Conservation (phyloP, 2,329 filamentous ascomycete genomes). For the Colletotrichum sansevieriae region DNA sequence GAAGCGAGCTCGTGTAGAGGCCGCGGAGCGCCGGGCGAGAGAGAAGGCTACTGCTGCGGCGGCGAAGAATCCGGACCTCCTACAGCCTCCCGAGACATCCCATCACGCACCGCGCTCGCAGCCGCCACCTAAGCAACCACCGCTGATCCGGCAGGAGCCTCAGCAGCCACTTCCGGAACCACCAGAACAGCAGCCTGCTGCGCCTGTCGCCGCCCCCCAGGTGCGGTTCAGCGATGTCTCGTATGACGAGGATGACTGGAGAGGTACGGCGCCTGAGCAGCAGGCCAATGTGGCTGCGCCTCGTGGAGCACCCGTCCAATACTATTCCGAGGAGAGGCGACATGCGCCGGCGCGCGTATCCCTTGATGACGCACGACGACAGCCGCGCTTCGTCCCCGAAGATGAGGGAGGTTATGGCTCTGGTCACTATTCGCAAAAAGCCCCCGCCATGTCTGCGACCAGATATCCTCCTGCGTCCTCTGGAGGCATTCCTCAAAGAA, state of each 20-base stretch:
- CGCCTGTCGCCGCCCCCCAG: slow-evolving; percentile 28
- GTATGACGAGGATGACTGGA: slow-evolving; percentile 21
- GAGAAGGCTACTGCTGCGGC: slow-evolving; percentile 64
- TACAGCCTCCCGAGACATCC: slow-evolving; percentile 45
- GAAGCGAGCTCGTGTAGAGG: slow-evolving; percentile 85
- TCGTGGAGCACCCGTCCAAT: slow-evolving; percentile 48
- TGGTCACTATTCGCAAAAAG: slow-evolving; percentile 41
- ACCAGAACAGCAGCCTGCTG: slow-evolving; percentile 15
- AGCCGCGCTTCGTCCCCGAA: slow-evolving; percentile 51
- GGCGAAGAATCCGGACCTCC: slow-evolving; percentile 46
- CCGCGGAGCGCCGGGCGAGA: slow-evolving; percentile 81
- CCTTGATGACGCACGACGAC: slow-evolving; percentile 44
- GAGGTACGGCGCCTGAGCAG: slow-evolving; percentile 40
- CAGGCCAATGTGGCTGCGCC: slow-evolving; percentile 44
- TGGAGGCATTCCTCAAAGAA: slow-evolving; percentile 33
- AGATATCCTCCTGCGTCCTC: slow-evolving; percentile 24
- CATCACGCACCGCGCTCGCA: slow-evolving; percentile 41
- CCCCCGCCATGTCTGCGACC: slow-evolving; percentile 44
- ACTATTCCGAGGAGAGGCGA: slow-evolving; percentile 48
- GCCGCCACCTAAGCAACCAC: slow-evolving; percentile 42
- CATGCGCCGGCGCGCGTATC: slow-evolving; percentile 44
- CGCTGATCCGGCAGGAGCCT: slow-evolving; percentile 45
- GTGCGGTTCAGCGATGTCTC: slow-evolving; percentile 26
- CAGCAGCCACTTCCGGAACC: slow-evolving; percentile 40
- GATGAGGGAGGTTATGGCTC: slow-evolving; percentile 47